A percentile compares a stretch with the other conserved stretches of the same genome.
phyloP scores from a whole-genome alignment of 2,329 filamentous ascomycete genomes.

The Penicillium sp. region DNA sequence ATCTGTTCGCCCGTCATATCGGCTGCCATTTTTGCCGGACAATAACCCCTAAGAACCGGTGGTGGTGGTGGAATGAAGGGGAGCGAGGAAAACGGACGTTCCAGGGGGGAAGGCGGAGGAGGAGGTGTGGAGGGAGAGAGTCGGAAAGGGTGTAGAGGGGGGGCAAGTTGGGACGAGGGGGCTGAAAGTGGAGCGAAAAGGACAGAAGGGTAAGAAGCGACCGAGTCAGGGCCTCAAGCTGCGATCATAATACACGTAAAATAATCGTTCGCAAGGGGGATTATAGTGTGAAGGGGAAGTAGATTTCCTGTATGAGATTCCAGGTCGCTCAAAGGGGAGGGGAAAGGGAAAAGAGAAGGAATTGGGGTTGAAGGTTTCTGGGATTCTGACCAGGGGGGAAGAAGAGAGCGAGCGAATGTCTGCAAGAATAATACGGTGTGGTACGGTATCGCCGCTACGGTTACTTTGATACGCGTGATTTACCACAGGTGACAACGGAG shows the following conservation, averaged over 20 bases:
- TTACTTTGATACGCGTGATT: neutral
- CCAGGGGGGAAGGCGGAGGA: slow-evolving; percentile 21
- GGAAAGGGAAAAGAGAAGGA: slow-evolving; percentile 17
- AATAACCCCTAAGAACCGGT: slow-evolving; percentile 34
- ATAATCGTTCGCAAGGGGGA: slow-evolving; percentile 20
- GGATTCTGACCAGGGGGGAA: slow-evolving; percentile 13
- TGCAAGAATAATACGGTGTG: neutral
- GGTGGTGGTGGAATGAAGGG: slow-evolving; percentile 15
- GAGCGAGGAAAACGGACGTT: slow-evolving; percentile 16
- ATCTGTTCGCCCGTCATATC: slow-evolving; percentile 66
- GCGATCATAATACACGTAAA: slow-evolving; percentile 32
- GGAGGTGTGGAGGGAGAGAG: slow-evolving; percentile 14
- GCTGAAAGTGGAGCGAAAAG: slow-evolving; percentile 32
- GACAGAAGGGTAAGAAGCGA: slow-evolving; percentile 23
- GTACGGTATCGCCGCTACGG: neutral
- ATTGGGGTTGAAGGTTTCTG: slow-evolving; percentile 15
- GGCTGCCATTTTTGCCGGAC: slow-evolving; percentile 50
- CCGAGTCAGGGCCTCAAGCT: slow-evolving; percentile 31
- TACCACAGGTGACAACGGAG: too few relatives aligned
- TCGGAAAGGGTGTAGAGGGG: slow-evolving; percentile 18
- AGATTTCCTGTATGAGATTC: slow-evolving; percentile 14
- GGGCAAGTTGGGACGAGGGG: slow-evolving; percentile 22
- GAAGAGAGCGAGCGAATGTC: slow-evolving; percentile 2
- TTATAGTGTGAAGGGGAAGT: neutral
- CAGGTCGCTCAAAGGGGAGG: slow-evolving; percentile 16